Evolutionary conservation across 1,284 basidiomycete genomes (phyloP).

Genomic region (Heterobasidion annosum): DNA sequence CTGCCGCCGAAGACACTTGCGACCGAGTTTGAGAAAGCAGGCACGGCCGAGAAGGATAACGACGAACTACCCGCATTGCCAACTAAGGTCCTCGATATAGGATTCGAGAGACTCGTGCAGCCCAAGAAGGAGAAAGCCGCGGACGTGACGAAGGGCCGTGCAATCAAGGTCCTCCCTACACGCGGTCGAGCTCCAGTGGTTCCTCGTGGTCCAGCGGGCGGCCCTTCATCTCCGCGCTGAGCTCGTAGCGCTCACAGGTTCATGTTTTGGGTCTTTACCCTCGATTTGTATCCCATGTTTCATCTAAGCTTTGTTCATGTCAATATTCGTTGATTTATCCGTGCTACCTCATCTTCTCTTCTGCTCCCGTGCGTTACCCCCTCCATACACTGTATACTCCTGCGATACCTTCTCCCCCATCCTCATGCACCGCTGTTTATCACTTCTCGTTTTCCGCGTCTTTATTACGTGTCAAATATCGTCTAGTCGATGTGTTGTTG

Average conservation of each 20-base stretch:
- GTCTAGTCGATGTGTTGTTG: too few relatives aligned
- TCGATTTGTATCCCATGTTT: background rate
- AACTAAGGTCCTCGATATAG: too few relatives aligned
- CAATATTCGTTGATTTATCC: background rate
- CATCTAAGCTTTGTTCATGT: constrained; percentile 5
- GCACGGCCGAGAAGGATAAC: background rate
- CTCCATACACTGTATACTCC: background rate
- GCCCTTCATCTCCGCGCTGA: background rate
- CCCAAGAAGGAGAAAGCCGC: background rate
- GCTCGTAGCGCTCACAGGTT: background rate
- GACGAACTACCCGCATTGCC: background rate
- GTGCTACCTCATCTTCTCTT: background rate
- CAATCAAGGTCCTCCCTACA: background rate
- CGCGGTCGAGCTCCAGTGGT: background rate
- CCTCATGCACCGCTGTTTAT: too few relatives aligned
- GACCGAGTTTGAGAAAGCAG: background rate
- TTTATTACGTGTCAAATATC: too few relatives aligned
- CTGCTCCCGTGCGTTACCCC: background rate
- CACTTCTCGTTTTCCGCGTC: too few relatives aligned
- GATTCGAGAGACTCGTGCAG: too few relatives aligned
- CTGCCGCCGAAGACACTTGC: background rate
- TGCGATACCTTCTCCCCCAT: background rate
- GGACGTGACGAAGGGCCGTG: background rate
- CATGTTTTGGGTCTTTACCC: constrained; percentile 3
- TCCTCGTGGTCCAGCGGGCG: too few relatives aligned